Evolutionary conservation across 2,329 filamentous ascomycete species (phyloP).

Genomic region (Stenocarpella maydis): DNA sequence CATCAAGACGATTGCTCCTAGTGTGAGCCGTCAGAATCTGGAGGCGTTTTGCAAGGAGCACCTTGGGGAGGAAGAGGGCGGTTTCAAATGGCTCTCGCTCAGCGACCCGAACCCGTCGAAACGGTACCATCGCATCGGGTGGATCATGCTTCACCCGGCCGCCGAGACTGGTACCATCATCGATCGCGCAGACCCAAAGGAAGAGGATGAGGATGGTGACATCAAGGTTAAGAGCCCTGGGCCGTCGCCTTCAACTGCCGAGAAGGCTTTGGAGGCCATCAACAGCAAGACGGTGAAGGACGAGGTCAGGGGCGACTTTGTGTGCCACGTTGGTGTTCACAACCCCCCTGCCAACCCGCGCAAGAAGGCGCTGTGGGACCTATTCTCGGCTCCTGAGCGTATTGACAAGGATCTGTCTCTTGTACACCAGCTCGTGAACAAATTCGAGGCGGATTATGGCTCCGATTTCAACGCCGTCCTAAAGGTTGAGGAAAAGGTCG

Average conservation of each 20-base stretch:
- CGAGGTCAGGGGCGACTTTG: constrained; percentile 91
- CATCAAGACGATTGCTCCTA: constrained; percentile 97
- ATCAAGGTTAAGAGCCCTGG: constrained; percentile 59
- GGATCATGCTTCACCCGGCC: constrained; percentile 92
- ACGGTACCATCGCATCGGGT: constrained; percentile 96
- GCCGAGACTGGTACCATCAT: constrained; percentile 70
- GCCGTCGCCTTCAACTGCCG: constrained; percentile 67
- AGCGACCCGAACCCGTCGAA: constrained; percentile 98
- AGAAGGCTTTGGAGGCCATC: constrained; percentile 90
- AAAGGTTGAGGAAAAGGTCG: constrained; percentile 87
- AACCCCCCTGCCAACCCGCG: constrained; percentile 84
- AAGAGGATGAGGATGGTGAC: constrained; percentile 70
- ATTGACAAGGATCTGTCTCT: constrained; percentile 89
- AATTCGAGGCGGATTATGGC: constrained; percentile 85
- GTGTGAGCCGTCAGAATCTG: constrained; percentile 91
- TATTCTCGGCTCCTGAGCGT: constrained; percentile 93
- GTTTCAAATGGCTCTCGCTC: constrained; percentile 94
- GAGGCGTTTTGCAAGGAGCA: constrained; percentile 96
- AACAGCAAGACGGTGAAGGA: constrained; percentile 98
- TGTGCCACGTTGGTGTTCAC: constrained; percentile 96
- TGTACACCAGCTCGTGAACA: constrained; percentile 81
- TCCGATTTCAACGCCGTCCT: constrained; percentile 77
- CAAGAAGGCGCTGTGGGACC: constrained; percentile 96
- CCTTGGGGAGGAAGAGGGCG: constrained; percentile 87
- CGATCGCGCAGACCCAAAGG: constrained; percentile 77